Evolutionary conservation across 2,329 filamentous ascomycete genomes (phyloP).

Genomic region (Pestalotiopsis fici): DNA sequence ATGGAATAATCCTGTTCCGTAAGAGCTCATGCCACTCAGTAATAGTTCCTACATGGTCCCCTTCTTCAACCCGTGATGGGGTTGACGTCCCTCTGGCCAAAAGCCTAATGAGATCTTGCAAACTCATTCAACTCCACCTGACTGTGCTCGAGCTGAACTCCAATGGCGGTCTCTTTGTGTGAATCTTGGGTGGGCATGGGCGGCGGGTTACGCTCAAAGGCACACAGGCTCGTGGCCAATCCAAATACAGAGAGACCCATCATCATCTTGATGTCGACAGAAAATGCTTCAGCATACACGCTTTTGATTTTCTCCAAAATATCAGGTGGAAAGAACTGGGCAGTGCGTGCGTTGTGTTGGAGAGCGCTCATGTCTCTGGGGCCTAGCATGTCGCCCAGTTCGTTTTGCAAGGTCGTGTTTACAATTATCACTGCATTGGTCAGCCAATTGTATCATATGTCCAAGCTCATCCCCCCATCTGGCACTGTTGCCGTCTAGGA

Average conservation of each 20-base stretch:
- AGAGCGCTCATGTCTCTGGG: conserved; percentile 39
- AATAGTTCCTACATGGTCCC: no score
- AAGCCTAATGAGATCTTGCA: no score
- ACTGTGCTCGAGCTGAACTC: conserved; percentile 21
- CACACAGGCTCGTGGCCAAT: conserved; percentile 43
- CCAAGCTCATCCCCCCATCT: no score
- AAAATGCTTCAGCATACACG: conserved; percentile 48
- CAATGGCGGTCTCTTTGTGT: conserved; percentile 23
- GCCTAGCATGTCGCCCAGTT: conserved; percentile 37
- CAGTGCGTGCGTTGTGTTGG: conserved; percentile 44
- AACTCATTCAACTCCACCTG: conserved; percentile 29
- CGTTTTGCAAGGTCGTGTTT: conserved; percentile 42
- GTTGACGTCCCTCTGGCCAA: no score
- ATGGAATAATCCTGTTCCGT: background rate
- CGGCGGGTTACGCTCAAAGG: conserved; percentile 42
- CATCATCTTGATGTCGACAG: conserved; percentile 47
- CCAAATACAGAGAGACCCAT: conserved; percentile 43
- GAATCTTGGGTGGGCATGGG: conserved; percentile 23
- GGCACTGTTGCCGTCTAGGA: background rate
- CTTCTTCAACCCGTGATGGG: no score
- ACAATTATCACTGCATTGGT: conserved; percentile 44
- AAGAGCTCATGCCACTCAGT: background rate
- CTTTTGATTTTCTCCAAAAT: conserved; percentile 35
- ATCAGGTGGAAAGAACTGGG: conserved; percentile 32
- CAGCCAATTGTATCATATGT: background rate